phyloP scores from a whole-genome alignment of 148 eudicot species.

The Persicaria maculosa region DNA sequence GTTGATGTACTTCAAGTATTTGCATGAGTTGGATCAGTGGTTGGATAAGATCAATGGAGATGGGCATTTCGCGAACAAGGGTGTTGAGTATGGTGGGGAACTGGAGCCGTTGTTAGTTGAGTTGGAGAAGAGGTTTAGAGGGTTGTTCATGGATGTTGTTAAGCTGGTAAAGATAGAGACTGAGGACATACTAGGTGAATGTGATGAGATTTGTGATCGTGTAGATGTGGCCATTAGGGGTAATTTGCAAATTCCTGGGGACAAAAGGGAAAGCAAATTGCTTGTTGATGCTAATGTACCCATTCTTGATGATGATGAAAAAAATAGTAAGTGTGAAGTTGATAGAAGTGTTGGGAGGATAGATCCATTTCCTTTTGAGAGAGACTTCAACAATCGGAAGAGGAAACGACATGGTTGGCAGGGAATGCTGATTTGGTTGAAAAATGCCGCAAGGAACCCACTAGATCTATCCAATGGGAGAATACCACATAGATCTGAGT shows the following conservation, averaged over 20 bases:
- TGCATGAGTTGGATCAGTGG: conserved; percentile 66
- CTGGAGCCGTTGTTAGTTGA: conserved; percentile 45
- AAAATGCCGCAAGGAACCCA: conserved; percentile 44
- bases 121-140: conserved; percentile 38
- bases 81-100: conserved; percentile 35
- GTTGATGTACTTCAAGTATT: conserved; percentile 57
- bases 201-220: conserved; percentile 19
- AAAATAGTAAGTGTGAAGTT: conserved; percentile 1
- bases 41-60: conserved; percentile 29
- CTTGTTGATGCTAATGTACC: conserved; percentile 12
- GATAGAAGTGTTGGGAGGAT: background rate
- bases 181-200: conserved; percentile 1
- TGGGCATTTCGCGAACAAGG: conserved; percentile 26
- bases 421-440: conserved; percentile 61
- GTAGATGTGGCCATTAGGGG: conserved; percentile 18
- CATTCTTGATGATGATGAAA: conserved; percentile 24
- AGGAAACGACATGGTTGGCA: conserved; percentile 41
- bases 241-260: conserved; percentile 15
- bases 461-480: conserved; percentile 36
- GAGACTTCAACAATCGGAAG: conserved; percentile 30
- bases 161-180: background rate
- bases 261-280: conserved; percentile 10
- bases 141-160: background rate
- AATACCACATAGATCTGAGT: conserved; percentile 25
- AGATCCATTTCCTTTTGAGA: conserved; percentile 11